Evolutionary conservation across 2,329 filamentous ascomycete genomes (phyloP), one percentile per base, ranked within the genome.

Genomic region (Sporothrix humicola): DNA sequence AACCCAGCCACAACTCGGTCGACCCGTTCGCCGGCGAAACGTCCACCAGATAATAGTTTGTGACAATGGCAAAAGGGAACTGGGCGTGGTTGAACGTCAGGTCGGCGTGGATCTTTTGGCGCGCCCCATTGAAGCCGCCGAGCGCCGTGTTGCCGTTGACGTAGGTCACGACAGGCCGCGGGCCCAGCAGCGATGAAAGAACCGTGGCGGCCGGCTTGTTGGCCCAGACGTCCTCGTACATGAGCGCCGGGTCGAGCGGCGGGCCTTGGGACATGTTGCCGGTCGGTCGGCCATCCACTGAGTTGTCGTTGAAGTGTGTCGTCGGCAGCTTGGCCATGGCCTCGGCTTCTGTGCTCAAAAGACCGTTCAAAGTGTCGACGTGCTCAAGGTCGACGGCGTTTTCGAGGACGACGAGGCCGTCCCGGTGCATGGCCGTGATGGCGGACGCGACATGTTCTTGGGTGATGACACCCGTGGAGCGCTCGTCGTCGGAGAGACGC

Each of bases 1-100:
- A 84, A 0, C 85, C 85, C 0, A 84, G 81, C 85, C 86, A 87
- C n/a, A 87, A 77, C 77, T 87, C 85, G 0, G 85, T 88, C 0
- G 82, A 81, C 13, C 85, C 86, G 72, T 87, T 87, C 15, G 82
- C 0, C 17, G 82, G 80, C 6, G 81, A 80, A 56, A 83, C 83
- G 37, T 84, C 82, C 8, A 86, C 81, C 6, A 87, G 81, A 69
- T 83, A 84, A 66, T 84, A 81, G 76, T 87, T 87, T 71, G 85
- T 77, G 71, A 86, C 87, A 1, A 85, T 84, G 69, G 87, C 84
- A 15, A 75, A 76, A 0, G 84, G 83, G 74, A 88, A 85, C 26
- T 84, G 83, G 13, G 72, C 61, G 52, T 73, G 72, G 46, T 73
- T 68, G 46, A 69, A 68, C 78, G 87, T 83, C 20, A 83, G 77